Conservation (phyloP, 441 rosid species). For the Pelargonium australe region DNA sequence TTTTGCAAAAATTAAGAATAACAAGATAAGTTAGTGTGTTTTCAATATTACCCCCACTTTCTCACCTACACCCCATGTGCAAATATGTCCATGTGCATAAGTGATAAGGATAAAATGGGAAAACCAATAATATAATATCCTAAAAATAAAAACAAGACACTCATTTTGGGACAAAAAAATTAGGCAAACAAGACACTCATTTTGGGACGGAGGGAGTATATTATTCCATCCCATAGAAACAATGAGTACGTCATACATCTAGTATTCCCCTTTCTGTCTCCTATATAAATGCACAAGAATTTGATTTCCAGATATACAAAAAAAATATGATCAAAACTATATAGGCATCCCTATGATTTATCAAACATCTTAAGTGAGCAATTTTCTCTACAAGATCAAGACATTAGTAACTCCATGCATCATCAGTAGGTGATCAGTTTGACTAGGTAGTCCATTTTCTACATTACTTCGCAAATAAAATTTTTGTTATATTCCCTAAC, state of each 20-base stretch:
- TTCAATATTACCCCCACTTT: too few relatives aligned
- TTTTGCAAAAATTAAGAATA: too few relatives aligned
- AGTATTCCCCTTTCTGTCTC: not conserved
- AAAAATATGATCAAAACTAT: not conserved
- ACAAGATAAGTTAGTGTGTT: too few relatives aligned
- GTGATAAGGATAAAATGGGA: too few relatives aligned
- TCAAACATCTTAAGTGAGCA: slow-evolving; percentile 5
- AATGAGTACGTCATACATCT: not conserved
- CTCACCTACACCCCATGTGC: too few relatives aligned
- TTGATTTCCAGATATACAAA: not conserved
- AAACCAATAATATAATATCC: too few relatives aligned
- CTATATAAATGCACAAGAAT: not conserved
- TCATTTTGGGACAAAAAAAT: too few relatives aligned
- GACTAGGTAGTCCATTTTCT: not conserved
- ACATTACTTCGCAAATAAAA: not conserved
- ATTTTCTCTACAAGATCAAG: not conserved
- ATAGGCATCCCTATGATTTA: not conserved
- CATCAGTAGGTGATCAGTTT: not conserved
- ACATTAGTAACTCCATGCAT: not conserved
- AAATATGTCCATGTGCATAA: too few relatives aligned
- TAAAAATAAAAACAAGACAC: too few relatives aligned
- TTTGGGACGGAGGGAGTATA: too few relatives aligned
- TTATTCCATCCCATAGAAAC: not conserved
- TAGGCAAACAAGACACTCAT: too few relatives aligned
- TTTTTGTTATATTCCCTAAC: not conserved